Conservation (phyloP, 2,329 filamentous ascomycete species). For the Botrytis cinerea region DNA sequence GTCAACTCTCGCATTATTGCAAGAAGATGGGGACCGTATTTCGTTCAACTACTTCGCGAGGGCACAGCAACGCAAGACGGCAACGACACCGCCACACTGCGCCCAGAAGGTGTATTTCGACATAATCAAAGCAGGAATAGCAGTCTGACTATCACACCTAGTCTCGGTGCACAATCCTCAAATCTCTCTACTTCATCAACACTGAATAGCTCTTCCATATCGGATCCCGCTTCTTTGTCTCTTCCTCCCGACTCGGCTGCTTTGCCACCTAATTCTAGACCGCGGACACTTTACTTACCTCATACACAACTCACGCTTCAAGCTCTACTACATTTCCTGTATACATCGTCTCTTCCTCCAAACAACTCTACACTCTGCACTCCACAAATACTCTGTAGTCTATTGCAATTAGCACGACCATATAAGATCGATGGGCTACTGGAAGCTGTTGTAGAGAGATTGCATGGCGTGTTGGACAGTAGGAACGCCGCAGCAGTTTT, state of each 20-base stretch:
- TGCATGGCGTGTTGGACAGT: constrained; percentile 87
- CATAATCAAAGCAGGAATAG: constrained; percentile 71
- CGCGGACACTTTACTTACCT: constrained; percentile 86
- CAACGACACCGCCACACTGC: constrained; percentile 73
- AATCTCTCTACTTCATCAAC: constrained; percentile 52
- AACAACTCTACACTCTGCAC: constrained; percentile 79
- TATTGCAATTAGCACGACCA: constrained; percentile 88
- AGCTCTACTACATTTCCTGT: constrained; percentile 87
- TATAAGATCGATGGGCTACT: constrained; percentile 92
- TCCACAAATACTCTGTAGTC: constrained; percentile 91
- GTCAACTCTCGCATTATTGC: constrained; percentile 90
- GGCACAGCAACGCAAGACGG: constrained; percentile 68
- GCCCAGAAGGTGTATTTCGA: constrained; percentile 57
- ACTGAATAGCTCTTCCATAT: constrained; percentile 40
- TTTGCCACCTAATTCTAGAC: constrained; percentile 65
- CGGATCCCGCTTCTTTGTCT: constrained; percentile 23
- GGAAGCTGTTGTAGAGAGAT: constrained; percentile 86
- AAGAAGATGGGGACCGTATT: constrained; percentile 91
- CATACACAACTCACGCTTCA: constrained; percentile 90
- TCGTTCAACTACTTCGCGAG: constrained; percentile 86
- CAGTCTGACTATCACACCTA: constrained; percentile 80
- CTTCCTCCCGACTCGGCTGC: constrained; percentile 47
- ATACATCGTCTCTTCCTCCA: constrained; percentile 84
- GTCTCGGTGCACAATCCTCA: constrained; percentile 52
- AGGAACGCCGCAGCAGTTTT: constrained; percentile 96